Evolutionary conservation across 1,284 basidiomycete genomes (phyloP).

Genomic region (Clitocybe nebularis): DNA sequence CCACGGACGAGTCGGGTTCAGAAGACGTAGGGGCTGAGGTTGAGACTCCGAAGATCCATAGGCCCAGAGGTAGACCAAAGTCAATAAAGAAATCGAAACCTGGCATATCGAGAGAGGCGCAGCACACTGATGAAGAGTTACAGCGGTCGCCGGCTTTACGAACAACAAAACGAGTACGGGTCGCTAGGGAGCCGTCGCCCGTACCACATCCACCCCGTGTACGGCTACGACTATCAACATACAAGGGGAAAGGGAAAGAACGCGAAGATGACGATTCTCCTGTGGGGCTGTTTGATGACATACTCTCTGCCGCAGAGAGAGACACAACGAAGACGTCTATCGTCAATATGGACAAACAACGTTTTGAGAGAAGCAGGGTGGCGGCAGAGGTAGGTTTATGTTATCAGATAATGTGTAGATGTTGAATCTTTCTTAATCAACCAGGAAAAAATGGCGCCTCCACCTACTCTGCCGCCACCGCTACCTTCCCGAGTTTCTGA

Average conservation of each 20-base stretch:
- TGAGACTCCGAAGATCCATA: slow-evolving; percentile 22
- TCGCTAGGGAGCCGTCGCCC: slow-evolving; percentile 23
- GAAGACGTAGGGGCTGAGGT: slow-evolving; percentile 27
- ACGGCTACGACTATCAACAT: slow-evolving; percentile 49
- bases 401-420: slow-evolving; percentile 1
- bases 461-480: slow-evolving; percentile 33
- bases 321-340: slow-evolving; percentile 76
- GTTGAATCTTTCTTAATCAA: slow-evolving; percentile 9
- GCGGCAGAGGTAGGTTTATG: slow-evolving; percentile 60
- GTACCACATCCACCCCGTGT: slow-evolving; percentile 37
- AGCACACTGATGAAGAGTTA: slow-evolving; percentile 18
- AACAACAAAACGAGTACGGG: slow-evolving; percentile 24
- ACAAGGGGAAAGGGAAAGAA: slow-evolving; percentile 52
- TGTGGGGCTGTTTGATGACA: slow-evolving; percentile 77
- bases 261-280: slow-evolving; percentile 52
- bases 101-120: slow-evolving; percentile 9
- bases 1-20: slow-evolving; percentile 27
- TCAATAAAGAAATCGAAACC: slow-evolving; percentile 19
- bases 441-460: slow-evolving; percentile 52
- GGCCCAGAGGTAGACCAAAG: slow-evolving; percentile 23
- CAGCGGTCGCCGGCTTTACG: slow-evolving; percentile 15
- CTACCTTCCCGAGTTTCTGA: slow-evolving; percentile 27
- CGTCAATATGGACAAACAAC: slow-evolving; percentile 60
- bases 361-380: slow-evolving; percentile 72
- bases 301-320: slow-evolving; percentile 69